Evolutionary conservation across 805 yeast genomes (phyloP).

Genomic region (Grigorovia jiainica): DNA sequence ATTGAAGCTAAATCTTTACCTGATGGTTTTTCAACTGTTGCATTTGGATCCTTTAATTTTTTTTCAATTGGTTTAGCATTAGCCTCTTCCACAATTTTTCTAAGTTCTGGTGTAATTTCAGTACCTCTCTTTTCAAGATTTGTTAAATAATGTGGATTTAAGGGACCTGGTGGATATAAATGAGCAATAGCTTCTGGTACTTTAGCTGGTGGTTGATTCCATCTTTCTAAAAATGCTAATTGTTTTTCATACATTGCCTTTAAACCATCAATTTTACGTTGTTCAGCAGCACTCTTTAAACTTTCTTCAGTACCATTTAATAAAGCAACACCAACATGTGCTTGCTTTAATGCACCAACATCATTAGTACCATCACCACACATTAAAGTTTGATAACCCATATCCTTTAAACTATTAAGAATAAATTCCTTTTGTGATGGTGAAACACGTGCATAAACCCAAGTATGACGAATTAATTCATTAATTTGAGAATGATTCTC

Average conservation of each 20-base stretch:
- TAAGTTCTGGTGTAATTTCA: conserved; percentile 64
- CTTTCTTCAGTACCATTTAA: conserved; percentile 95
- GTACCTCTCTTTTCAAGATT: conserved; percentile 83
- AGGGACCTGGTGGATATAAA: conserved; percentile 90
- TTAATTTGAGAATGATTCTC: conserved; percentile 58
- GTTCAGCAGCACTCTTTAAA: conserved; percentile 78
- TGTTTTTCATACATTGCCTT: conserved; percentile 75
- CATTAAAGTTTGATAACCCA: conserved; percentile 92
- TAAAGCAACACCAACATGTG: conserved; percentile 96
- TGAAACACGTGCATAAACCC: conserved; percentile 97
- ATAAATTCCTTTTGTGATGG: conserved; percentile 93
- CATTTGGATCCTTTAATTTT: conserved; percentile 24
- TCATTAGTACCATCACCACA: conserved; percentile 99
- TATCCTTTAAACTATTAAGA: conserved; percentile 67
- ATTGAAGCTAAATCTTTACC: conserved; percentile 39
- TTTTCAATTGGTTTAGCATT: conserved; percentile 31
- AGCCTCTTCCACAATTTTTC: conserved; percentile 47
- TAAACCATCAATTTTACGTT: conserved; percentile 55
- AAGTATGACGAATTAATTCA: conserved; percentile 73
- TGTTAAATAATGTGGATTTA: conserved; percentile 77
- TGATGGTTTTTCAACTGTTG: conserved; percentile 42
- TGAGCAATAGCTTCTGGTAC: conserved; percentile 87
- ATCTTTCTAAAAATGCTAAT: conserved; percentile 61
- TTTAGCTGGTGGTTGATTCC: conserved; percentile 79
- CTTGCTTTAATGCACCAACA: conserved; percentile 98